Evolutionary conservation across 768 basidiomycete genomes (phyloP).

Genomic region (Panaeolus cyanescens): DNA sequence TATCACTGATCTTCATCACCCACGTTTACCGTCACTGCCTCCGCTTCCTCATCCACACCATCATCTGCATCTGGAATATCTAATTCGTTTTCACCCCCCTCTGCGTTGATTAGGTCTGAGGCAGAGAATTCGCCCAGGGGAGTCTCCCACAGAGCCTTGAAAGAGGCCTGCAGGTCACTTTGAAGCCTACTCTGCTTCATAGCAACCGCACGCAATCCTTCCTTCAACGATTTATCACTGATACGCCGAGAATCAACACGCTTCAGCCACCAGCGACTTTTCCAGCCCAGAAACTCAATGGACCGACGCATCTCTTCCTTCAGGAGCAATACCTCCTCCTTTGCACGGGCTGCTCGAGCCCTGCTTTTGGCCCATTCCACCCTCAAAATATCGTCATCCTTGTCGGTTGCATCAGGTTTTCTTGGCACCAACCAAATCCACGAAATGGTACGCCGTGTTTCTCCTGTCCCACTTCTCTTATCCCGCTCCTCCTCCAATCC

Average conservation of each 20-base stretch:
- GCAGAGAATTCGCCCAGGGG: not conserved
- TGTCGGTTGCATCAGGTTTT: not conserved
- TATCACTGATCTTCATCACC: no score
- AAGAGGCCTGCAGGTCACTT: not conserved
- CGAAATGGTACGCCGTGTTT: slow-evolving; percentile 7
- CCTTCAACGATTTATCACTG: not conserved
- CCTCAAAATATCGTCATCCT: slow-evolving; percentile 11
- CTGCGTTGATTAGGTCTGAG: not conserved
- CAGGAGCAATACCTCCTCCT: slow-evolving; percentile 24
- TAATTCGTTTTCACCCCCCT: not conserved
- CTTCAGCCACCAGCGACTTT: not conserved
- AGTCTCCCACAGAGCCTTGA: not conserved
- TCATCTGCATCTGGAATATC: not conserved
- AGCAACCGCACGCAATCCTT: not conserved
- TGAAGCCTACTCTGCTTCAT: not conserved
- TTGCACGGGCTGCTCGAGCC: slow-evolving; percentile 15
- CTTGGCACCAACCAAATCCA: slow-evolving; percentile 13
- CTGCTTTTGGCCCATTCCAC: slow-evolving; percentile 25
- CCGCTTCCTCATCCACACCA: not conserved
- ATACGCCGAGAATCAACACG: not conserved
- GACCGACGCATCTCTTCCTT: slow-evolving; percentile 23
- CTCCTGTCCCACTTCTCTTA: slow-evolving; percentile 15
- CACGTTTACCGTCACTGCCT: no score
- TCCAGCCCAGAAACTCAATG: slow-evolving; percentile 13
- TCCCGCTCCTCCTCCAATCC: not conserved